phyloP scores from a whole-genome alignment of 2,329 filamentous ascomycete species.

The Fusarium phyllophilum region DNA sequence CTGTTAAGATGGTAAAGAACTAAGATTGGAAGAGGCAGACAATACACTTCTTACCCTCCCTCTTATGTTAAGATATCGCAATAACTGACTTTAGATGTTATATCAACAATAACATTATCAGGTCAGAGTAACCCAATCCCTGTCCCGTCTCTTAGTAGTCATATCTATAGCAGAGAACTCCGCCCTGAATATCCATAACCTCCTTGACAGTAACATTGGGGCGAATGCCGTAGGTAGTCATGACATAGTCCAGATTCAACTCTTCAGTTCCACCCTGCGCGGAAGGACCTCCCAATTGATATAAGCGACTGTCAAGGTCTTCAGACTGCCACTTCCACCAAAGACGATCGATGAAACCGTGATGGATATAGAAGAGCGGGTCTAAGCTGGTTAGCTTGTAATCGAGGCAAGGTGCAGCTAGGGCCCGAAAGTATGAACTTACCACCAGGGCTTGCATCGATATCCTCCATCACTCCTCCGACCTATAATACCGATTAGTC shows the following conservation, averaged over 20 bases:
- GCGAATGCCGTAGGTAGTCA: neutral
- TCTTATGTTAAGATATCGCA: too few species aligned
- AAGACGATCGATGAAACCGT: neutral
- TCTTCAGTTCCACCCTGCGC: neutral
- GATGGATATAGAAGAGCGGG: neutral
- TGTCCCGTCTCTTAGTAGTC: neutral
- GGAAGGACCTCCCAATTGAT: neutral
- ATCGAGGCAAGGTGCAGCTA: neutral
- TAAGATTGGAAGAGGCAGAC: too few species aligned
- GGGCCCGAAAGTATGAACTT: neutral
- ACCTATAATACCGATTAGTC: neutral
- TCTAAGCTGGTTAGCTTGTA: neutral
- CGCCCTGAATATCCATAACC: neutral
- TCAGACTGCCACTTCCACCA: neutral
- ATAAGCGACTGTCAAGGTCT: neutral
- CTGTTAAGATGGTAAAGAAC: too few species aligned
- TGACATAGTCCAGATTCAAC: neutral
- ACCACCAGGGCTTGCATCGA: neutral
- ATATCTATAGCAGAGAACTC: neutral
- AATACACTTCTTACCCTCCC: too few species aligned
- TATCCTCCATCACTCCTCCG: neutral
- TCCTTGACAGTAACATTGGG: neutral
- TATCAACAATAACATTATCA: too few species aligned
- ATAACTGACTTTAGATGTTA: too few species aligned
- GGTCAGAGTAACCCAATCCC: neutral